Conservation (phyloP, 2,329 filamentous ascomycete species). For the Dichotomopilus funicola region DNA sequence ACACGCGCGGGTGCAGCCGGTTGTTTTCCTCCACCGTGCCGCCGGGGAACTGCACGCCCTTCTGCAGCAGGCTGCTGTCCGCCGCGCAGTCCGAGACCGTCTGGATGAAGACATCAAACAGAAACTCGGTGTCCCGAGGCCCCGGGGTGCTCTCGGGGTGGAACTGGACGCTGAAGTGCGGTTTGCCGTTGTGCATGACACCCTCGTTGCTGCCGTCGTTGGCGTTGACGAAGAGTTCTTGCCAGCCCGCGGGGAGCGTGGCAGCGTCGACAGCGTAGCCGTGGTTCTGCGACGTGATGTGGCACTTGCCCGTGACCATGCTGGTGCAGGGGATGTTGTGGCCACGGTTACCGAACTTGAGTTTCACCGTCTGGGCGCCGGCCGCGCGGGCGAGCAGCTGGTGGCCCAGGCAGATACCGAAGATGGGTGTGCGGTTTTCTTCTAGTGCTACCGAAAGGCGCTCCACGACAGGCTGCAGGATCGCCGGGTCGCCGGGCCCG, state of each 20-base stretch:
- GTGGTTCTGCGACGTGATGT: constrained; percentile 99
- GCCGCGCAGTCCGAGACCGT: constrained; percentile 68
- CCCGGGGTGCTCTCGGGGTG: constrained; percentile 96
- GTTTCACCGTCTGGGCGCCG: constrained; percentile 71
- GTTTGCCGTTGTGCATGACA: constrained; percentile 77
- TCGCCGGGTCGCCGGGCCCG: constrained; percentile 89
- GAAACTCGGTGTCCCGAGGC: constrained; percentile 88
- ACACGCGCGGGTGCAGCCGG: constrained; percentile 66
- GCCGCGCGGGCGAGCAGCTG: constrained; percentile 69
- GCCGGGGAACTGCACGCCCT: constrained; percentile 81
- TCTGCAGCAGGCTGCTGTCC: constrained; percentile 58
- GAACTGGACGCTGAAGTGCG: constrained; percentile 99
- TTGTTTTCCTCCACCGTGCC: constrained; percentile 75
- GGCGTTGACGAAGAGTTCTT: constrained; percentile 93
- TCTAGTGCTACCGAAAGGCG: constrained; percentile 63
- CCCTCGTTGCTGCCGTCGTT: constrained; percentile 98
- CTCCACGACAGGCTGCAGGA: constrained; percentile 71
- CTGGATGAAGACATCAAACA: constrained; percentile 94
- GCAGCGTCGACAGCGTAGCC: constrained; percentile 85
- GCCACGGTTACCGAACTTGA: constrained; percentile 99
- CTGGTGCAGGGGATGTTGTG: constrained; percentile 98
- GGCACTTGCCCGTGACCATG: constrained; percentile 89
- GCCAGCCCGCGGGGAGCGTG: constrained; percentile 72
- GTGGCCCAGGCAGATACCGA: constrained; percentile 78
- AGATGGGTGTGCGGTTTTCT: constrained; percentile 49